These are phyloP conservation scores for Lactifluus pinguis DNA, from an alignment of 768 basidiomycete genomes.

Conservation along the genomic window DNA sequence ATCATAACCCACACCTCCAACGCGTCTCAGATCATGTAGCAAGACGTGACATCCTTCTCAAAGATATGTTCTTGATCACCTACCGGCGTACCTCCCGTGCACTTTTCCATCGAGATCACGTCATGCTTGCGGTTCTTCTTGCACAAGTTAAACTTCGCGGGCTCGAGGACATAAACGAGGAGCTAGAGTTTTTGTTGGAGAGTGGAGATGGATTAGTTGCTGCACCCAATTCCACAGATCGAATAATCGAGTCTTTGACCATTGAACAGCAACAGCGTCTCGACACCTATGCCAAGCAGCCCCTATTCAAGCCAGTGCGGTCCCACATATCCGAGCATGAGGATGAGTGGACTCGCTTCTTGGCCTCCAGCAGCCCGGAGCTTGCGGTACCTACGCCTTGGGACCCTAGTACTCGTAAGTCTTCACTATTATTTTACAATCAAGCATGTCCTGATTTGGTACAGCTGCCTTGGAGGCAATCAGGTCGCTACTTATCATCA, in stretches of 20 bases:
- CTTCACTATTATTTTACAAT: background rate
- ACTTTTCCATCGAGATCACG: conserved; percentile 80
- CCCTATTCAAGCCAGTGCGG: conserved; percentile 71
- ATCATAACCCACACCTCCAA: conserved; percentile 84
- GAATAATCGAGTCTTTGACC: conserved; percentile 43
- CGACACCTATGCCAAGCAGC: conserved; percentile 58
- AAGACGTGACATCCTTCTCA: conserved; percentile 72
- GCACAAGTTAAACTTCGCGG: conserved; percentile 83
- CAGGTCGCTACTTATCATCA: conserved; percentile 69
- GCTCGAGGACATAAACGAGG: conserved; percentile 70
- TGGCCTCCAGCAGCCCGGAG: conserved; percentile 61
- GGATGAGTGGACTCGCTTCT: conserved; percentile 63
- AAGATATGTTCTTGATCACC: conserved; percentile 82
- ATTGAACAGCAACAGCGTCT: conserved; percentile 63
- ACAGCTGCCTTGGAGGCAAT: conserved; percentile 66
- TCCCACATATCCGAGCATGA: conserved; percentile 51
- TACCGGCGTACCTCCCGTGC: conserved; percentile 87
- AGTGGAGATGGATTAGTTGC: conserved; percentile 59
- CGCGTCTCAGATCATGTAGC: conserved; percentile 61
- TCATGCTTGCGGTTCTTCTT: conserved; percentile 84
- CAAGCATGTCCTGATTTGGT: conserved; percentile 15
- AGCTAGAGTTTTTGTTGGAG: conserved; percentile 88
- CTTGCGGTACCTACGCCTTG: conserved; percentile 64
- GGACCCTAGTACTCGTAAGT: conserved; percentile 70
- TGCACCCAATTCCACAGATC: conserved; percentile 28